These are phyloP conservation scores for Termitomyces titanicus DNA, from an alignment of 768 basidiomycete genomes.

Conservation along the genomic window DNA sequence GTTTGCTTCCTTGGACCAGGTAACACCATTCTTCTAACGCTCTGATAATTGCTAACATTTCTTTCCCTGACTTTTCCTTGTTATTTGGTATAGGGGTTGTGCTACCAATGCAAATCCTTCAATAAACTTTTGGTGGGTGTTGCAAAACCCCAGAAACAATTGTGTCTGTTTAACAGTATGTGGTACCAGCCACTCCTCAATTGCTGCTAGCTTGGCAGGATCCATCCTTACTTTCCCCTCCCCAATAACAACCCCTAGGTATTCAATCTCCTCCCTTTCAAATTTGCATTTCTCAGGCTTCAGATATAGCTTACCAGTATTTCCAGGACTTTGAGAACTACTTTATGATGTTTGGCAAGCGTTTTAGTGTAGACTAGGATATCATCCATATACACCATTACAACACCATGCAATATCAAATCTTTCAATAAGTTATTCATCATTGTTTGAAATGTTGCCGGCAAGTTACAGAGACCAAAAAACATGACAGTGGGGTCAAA, in stretches of 20 bases:
- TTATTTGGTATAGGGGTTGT: not conserved
- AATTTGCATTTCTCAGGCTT: constrained; percentile 34
- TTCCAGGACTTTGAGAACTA: constrained; percentile 9
- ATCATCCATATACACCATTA: constrained; percentile 37
- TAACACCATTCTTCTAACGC: constrained; percentile 26
- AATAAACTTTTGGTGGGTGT: constrained; percentile 5
- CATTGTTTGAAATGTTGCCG: constrained; percentile 27
- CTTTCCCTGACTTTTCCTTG: constrained; percentile 23
- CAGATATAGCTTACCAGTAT: constrained; percentile 23
- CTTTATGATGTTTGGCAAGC: constrained; percentile 16
- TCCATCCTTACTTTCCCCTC: constrained; percentile 26
- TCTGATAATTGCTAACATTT: constrained; percentile 41
- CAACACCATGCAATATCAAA: constrained; percentile 19
- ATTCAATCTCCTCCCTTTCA: constrained; percentile 15
- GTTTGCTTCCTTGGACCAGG: constrained; percentile 16
- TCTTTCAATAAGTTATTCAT: constrained; percentile 33
- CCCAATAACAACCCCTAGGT: constrained; percentile 25
- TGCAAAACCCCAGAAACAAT: constrained; percentile 1
- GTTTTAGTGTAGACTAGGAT: constrained; percentile 32
- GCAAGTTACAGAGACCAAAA: constrained; percentile 32
- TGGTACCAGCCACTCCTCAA: constrained; percentile 13
- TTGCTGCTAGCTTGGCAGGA: constrained; percentile 22
- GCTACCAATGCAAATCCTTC: not conserved
- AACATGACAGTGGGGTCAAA: constrained; percentile 39
- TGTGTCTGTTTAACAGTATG: not conserved